Evolutionary conservation across 345 rosid genomes (phyloP), one percentile per base, ranked within the genome.

Genomic region (Dovyalis caffra): DNA sequence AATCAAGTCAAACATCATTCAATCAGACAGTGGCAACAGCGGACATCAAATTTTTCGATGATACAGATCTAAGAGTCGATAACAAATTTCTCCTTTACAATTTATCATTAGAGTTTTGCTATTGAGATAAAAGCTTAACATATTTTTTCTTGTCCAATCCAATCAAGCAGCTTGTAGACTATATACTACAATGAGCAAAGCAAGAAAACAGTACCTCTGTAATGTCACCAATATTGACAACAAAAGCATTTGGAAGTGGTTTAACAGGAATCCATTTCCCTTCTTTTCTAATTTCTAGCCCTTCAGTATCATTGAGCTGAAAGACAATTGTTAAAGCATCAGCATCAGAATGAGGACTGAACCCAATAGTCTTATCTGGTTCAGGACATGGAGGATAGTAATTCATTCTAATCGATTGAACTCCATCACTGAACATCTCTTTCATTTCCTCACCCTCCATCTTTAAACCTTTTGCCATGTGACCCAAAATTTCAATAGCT

Each of bases 351-450:
- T 85, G 88, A 45, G 87, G 83, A 62, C 79, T 74, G 61, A 85
- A 80, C 9, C 88, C 90, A 23, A 87, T 74, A 16, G 86, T 74
- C 76, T 66, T 76, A 35, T 83, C 80, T 25, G 88, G 86, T 73
- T 83, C 72, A 18, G 90, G 90, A 58, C 90, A 85, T 38, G 86
- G 85, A 16, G 87, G 90, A 65, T 87, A 87, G 78, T 83, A 85
- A 69, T 85, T 87, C 82, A 87, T 87, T 72, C 88, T 85, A 72
- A 84, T 76, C 37, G 90, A 20, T 69, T 84, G 90, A 69, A 80
- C 73, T 57, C 90, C 90, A 8, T 81, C 83, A 6, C 14, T 45
- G 56, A 85, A 85, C 49, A 83, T 21, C 63, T 77, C 88, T 40
- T 64, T 35, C 74, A 88, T 82, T 34, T 90, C 91, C 43, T 87